Evolutionary conservation across 2,329 filamentous ascomycete species (phyloP), one percentile per base, ranked within the genome.

Genomic region (Phaeosphaeria sp.): DNA sequence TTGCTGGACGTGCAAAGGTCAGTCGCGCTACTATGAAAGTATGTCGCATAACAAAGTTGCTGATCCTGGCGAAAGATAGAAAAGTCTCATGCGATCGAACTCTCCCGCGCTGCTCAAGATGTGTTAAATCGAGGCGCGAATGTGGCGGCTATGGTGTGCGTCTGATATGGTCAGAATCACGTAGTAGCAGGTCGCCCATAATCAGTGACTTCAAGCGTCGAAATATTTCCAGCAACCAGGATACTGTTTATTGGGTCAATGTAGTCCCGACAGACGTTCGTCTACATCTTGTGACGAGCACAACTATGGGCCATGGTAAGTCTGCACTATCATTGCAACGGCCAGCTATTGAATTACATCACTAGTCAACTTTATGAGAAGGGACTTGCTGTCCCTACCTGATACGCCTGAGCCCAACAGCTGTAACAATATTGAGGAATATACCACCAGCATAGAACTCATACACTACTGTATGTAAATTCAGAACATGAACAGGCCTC

Each of bases 61-160:
- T 56, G n/a, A 52, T 46, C 1, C 21, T 23, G 6, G 11, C 4
- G 3, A 6, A 20, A 66, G 63, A 60, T 51, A 53, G 61, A 18
- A 62, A 57, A 33, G 52, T 64, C 11, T 52, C 51, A 13, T 64
- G 61, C 50, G 61, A 66, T 33, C 53, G 56, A 17, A 46, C 48
- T 39, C 15, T 43, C 18, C 63, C 63, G 2, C 17, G 1, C 3
- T 66, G 61, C 25, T 42, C 48, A 6, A 48, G 50, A 46, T 66
- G 63, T 30, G 43, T 49, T 0, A 60, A 59, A 22, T 36, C 54
- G 10, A 62, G 56, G 42, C 58, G 58, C n/a, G 22, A 20, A 27
- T 65, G 63, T 18, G 53, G 55, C 18, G 60, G 63, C 11, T 63
- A 65, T 50, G 61, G 55, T 3, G 10, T 64, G 10, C 58, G 59